phyloP scores from a whole-genome alignment of 2,329 filamentous ascomycete species.

The Talaromyces sp. region DNA sequence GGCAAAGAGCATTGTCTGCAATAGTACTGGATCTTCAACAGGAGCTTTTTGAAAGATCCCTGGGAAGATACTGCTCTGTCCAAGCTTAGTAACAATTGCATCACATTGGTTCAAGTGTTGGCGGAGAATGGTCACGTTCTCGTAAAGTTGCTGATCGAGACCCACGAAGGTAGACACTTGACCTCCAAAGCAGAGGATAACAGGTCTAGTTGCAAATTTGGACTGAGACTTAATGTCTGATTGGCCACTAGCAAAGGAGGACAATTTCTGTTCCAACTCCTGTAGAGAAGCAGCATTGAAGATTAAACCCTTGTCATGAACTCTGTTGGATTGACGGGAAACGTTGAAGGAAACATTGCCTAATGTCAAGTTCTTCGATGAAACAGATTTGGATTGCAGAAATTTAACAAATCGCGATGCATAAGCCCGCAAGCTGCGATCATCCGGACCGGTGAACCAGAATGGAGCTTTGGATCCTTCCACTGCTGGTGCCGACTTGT shows the following conservation, averaged over 20 bases:
- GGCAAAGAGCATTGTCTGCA: neutral
- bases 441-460: neutral
- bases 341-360: constrained; percentile 1
- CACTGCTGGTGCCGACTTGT: neutral
- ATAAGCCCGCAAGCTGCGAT: neutral
- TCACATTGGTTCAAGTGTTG: neutral
- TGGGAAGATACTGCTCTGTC: neutral
- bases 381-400: neutral
- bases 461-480: neutral
- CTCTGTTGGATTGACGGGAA: neutral
- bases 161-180: constrained; percentile 29
- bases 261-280: constrained; percentile 7
- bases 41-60: neutral
- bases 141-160: neutral
- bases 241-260: neutral
- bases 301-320: constrained; percentile 19
- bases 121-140: neutral
- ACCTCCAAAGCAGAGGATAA: constrained; percentile 44
- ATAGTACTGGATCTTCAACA: neutral
- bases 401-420: neutral
- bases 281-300: constrained; percentile 29
- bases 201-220: constrained; percentile 18
- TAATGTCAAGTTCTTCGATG: neutral
- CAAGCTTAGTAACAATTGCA: neutral
- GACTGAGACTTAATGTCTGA: neutral